Conservation (phyloP, 192 early-diverging fungal genomes). For the Linnemannia hyalina region DNA sequence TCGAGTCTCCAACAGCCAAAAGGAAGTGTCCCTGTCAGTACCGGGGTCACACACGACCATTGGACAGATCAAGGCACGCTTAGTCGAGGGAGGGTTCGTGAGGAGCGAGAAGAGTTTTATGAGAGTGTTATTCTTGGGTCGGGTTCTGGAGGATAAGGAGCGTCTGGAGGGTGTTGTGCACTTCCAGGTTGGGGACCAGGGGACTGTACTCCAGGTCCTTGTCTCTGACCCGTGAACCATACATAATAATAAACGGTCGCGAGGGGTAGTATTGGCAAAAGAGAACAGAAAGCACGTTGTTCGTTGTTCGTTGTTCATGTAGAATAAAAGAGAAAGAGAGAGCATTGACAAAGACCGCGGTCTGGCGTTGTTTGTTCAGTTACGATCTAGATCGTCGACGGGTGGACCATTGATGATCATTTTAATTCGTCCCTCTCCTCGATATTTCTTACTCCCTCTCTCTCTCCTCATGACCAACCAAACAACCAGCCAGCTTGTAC, state of each 20-base stretch:
- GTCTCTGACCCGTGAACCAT: neutral
- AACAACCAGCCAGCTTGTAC: no score
- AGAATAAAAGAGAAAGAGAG: no score
- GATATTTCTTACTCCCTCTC: no score
- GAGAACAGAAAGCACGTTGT: no score
- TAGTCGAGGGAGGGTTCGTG: neutral
- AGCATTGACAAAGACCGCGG: no score
- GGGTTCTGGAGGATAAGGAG: conserved; percentile 20
- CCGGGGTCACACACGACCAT: neutral
- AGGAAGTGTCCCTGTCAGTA: neutral
- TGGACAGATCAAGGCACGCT: neutral
- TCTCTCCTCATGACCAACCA: no score
- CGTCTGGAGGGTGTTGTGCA: neutral
- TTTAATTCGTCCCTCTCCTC: no score
- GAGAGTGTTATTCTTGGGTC: conserved; percentile 16
- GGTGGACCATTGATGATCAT: no score
- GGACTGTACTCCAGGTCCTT: neutral
- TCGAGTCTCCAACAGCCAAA: neutral
- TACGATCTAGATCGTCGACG: no score
- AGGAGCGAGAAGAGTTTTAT: neutral
- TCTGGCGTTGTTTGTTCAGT: no score
- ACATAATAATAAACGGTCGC: neutral
- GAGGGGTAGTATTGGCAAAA: neutral
- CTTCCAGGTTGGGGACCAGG: neutral
- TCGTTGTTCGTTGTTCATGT: no score